These are phyloP conservation scores for Daldinia loculata DNA, from an alignment of 495 filamentous ascomycete species.

Conservation along the genomic window DNA sequence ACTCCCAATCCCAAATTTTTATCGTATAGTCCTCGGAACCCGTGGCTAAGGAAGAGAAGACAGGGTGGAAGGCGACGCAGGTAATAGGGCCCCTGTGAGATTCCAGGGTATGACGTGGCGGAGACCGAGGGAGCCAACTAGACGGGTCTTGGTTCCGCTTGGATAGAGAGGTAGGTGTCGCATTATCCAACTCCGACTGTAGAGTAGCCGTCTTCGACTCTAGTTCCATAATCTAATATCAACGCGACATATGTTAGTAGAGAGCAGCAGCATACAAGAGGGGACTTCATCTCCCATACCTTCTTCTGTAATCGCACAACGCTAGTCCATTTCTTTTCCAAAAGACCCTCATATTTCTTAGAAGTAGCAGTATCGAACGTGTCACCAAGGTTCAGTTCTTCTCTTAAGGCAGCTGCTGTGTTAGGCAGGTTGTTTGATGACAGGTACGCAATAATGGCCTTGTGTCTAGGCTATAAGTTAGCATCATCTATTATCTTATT, in stretches of 20 bases:
- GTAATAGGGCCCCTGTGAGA: constrained; percentile 85
- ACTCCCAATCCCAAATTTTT: constrained; percentile 99
- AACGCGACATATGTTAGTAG: constrained; percentile 28
- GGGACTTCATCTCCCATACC: constrained; percentile 53
- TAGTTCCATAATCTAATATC: constrained; percentile 87
- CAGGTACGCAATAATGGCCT: constrained; percentile 89
- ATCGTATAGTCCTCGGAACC: constrained; percentile 88
- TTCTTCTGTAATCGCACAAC: constrained; percentile 91
- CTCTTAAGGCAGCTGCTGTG: constrained; percentile 71
- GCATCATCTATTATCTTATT: neutral
- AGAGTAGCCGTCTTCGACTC: constrained; percentile 74
- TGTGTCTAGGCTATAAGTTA: constrained; percentile 69
- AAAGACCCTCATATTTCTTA: constrained; percentile 87
- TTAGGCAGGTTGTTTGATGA: constrained; percentile 72
- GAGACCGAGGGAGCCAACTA: constrained; percentile 84
- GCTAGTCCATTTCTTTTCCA: constrained; percentile 98
- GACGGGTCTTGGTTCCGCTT: constrained; percentile 83
- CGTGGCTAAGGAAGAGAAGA: constrained; percentile 90
- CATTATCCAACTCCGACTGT: constrained; percentile 83
- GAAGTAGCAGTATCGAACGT: constrained; percentile 77
- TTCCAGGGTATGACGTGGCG: constrained; percentile 81
- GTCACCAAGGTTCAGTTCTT: constrained; percentile 70
- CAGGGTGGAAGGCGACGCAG: constrained; percentile 92
- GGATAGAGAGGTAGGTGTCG: constrained; percentile 84
- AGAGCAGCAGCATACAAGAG: neutral